Conservation (phyloP, 1,139 yeast genomes). For the Yamadazyma trypodendri region DNA sequence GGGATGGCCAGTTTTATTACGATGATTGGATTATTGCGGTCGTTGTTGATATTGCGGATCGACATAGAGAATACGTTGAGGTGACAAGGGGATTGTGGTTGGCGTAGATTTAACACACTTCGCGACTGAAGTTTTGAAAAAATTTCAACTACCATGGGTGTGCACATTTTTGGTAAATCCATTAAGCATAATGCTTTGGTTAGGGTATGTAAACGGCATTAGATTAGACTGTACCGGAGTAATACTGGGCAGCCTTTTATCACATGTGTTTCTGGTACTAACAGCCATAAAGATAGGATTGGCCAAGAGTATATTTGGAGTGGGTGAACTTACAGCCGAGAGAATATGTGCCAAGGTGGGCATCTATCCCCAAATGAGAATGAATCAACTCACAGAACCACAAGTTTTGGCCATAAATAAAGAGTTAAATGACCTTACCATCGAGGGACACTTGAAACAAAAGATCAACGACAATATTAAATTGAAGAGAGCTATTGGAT, state of each 20-base stretch:
- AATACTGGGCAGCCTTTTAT: too few species aligned
- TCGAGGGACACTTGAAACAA: conserved; percentile 83
- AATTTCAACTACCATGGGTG: conserved; percentile 50
- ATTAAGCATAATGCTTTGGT: conserved; percentile 54
- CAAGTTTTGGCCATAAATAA: conserved; percentile 84
- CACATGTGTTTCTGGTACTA: conserved; percentile 3
- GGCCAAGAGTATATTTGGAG: conserved; percentile 79
- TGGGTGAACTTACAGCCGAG: conserved; percentile 75
- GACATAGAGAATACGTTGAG: conserved; percentile 49
- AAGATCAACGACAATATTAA: conserved; percentile 76
- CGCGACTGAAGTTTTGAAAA: conserved; percentile 3
- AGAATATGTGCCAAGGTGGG: conserved; percentile 84
- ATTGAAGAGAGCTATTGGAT: conserved; percentile 77
- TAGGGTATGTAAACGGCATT: conserved; percentile 27
- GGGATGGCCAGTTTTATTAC: conserved; percentile 93
- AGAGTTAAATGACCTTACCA: conserved; percentile 77
- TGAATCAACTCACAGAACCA: conserved; percentile 88
- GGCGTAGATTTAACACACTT: too few species aligned
- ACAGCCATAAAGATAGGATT: conserved; percentile 56
- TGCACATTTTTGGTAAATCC: conserved; percentile 72
- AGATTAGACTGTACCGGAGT: neutral
- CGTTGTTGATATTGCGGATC: conserved; percentile 69
- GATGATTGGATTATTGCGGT: conserved; percentile 78
- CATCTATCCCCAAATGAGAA: conserved; percentile 88
- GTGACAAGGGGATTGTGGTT: neutral